Conservation (phyloP, 495 filamentous ascomycete species). For the Talaromyces liani region DNA sequence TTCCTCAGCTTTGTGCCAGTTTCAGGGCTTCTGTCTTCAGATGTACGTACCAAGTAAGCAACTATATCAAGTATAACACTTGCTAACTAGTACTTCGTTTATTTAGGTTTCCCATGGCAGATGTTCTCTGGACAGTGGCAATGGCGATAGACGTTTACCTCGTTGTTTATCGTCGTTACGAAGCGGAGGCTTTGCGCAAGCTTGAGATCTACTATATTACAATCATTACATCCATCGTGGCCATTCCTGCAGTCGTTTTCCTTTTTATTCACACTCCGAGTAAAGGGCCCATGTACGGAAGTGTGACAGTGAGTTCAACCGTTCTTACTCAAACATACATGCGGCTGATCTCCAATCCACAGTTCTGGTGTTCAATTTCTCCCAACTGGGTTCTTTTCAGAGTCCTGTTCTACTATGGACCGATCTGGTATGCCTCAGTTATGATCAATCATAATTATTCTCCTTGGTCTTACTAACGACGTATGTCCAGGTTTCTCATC, state of each 20-base stretch:
- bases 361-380: conserved; percentile 42
- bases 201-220: conserved; percentile 35
- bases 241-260: conserved; percentile 35
- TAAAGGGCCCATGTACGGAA: conserved; percentile 36
- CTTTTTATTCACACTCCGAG: conserved; percentile 30
- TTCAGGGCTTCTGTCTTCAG: conserved; percentile 41
- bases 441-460: background rate
- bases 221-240: conserved; percentile 26
- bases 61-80: background rate
- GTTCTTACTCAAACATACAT: background rate
- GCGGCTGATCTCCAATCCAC: background rate
- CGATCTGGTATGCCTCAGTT: conserved; percentile 29
- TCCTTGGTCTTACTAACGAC: background rate
- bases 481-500: conserved; percentile 26
- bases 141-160: conserved; percentile 40
- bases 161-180: conserved; percentile 36
- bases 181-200: conserved; percentile 26
- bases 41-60: conserved; percentile 22
- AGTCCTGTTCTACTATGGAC: conserved; percentile 35
- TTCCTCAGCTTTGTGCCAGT: conserved; percentile 33
- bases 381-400: conserved; percentile 37
- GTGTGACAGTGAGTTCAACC: conserved; percentile 26
- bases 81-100: background rate
- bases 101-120: conserved; percentile 39
- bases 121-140: conserved; percentile 41